phyloP scores from a whole-genome alignment of 805 yeast genomes.

The Saturnispora quitensis region DNA sequence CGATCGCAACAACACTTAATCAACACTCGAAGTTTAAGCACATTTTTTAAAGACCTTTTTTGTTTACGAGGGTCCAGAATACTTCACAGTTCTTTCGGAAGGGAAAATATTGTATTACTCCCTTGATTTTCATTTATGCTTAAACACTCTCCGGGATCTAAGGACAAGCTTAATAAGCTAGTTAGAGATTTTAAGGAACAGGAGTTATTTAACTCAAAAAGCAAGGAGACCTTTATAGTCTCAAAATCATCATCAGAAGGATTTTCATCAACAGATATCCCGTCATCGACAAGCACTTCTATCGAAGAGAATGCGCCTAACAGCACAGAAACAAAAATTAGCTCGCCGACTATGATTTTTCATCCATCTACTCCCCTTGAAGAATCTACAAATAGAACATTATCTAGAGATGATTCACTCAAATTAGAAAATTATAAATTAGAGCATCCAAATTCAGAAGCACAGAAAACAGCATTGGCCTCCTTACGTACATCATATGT shows the following conservation, averaged over 20 bases:
- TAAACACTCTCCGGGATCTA: neutral
- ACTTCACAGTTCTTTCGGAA: neutral
- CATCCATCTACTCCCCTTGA: neutral
- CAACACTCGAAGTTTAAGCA: neutral
- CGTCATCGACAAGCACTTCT: conserved; percentile 8
- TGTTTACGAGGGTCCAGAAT: neutral
- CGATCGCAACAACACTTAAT: neutral
- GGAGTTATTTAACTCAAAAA: neutral
- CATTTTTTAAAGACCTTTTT: neutral
- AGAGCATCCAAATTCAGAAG: neutral
- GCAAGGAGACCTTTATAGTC: neutral
- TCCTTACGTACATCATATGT: neutral
- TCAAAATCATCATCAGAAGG: conserved; percentile 14
- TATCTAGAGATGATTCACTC: neutral
- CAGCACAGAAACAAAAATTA: neutral
- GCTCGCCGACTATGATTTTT: neutral
- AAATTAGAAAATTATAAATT: conserved; percentile 1
- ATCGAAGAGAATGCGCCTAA: neutral
- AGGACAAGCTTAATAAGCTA: neutral
- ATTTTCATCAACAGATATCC: conserved; percentile 5
- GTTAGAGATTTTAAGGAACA: neutral
- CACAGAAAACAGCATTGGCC: neutral
- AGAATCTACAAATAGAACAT: neutral
- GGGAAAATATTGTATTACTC: neutral
- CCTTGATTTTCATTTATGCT: neutral